These are phyloP conservation scores for Mentha longifolia DNA, from an alignment of 257 asterid genomes.

Conservation along the genomic window DNA sequence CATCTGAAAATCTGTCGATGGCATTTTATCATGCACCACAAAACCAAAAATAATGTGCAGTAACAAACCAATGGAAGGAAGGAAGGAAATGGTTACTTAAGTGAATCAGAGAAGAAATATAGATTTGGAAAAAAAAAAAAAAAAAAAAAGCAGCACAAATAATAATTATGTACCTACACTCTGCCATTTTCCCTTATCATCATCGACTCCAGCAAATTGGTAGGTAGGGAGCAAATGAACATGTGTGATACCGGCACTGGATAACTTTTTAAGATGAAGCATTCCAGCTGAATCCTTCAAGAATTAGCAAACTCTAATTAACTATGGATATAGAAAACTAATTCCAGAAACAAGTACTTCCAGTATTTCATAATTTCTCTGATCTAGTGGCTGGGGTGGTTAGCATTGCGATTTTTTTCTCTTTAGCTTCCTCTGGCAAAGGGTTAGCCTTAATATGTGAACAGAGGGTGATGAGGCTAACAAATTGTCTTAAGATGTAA, in stretches of 20 bases:
- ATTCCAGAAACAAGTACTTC: conserved; percentile 2
- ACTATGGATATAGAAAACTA: conserved; percentile 6
- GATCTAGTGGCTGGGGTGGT: conserved; percentile 2
- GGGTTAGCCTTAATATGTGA: not conserved
- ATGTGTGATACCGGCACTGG: conserved; percentile 85
- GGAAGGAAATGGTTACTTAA: not conserved
- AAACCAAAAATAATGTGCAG: not conserved
- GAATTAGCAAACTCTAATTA: conserved; percentile 32
- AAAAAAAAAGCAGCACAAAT: conserved; percentile 14
- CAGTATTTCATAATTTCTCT: conserved; percentile 18
- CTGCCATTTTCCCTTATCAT: conserved; percentile 80
- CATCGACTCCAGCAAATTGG: conserved; percentile 92
- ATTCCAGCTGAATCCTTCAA: conserved; percentile 90
- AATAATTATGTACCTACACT: conserved; percentile 53
- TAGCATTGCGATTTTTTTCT: not conserved
- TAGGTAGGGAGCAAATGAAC: conserved; percentile 89
- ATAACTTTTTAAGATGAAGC: conserved; percentile 74
- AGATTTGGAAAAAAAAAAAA: conserved; percentile 13
- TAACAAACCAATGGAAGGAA: not conserved
- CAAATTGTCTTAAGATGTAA: conserved; percentile 8
- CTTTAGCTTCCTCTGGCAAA: conserved; percentile 11
- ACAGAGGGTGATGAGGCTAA: not conserved
- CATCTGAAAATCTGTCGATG: conserved; percentile 60
- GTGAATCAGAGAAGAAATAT: conserved; percentile 12
- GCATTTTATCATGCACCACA: conserved; percentile 18